These are phyloP conservation scores for barley (Hordeum vulgare) DNA, from an alignment of 176 grass and related monocot genomes.

Conservation along the genomic window MorexV3_pseudomolecules_assembly NC_058521.1:329567912-329568411, in stretches of 20 bases:
- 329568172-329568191: neutral
- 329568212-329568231: too few relatives aligned
- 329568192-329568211: too few relatives aligned
- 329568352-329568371: neutral
- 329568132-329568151: too few relatives aligned
- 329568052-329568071: slow-evolving; percentile 4
- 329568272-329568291: too few relatives aligned
- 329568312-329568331: neutral
- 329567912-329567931: neutral
- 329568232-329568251: too few relatives aligned
- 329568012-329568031: slow-evolving; percentile 82
- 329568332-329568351: neutral
- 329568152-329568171: neutral
- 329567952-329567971: neutral
- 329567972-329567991: slow-evolving; percentile 53
- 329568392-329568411: too few relatives aligned
- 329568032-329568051: slow-evolving; percentile 4
- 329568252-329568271: too few relatives aligned
- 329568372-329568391: too few relatives aligned
- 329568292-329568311: too few relatives aligned
- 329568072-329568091: neutral
- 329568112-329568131: too few relatives aligned
- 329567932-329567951: neutral
- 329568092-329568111: too few relatives aligned
- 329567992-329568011: slow-evolving; percentile 87